Base-by-base conservation (phyloP, 257 asterid genomes). In the Jacaranda mimosifolia region DNA sequence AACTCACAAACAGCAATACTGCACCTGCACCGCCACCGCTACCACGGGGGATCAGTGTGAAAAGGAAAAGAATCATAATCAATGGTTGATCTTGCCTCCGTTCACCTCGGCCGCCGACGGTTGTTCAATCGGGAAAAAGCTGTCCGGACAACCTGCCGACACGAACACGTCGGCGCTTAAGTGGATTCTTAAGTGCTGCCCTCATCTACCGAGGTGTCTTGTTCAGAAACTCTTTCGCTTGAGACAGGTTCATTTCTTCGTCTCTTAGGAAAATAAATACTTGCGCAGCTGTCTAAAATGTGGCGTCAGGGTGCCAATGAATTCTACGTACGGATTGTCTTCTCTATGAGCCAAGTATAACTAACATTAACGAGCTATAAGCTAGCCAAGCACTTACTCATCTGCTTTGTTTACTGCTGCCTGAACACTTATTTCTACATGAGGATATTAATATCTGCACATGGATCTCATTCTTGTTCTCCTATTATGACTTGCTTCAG, bases 201-300 rank as follows among this genome's bases (percentile, higher is more conserved):
- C 99, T 49, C 86, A 93, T 76, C 84, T 93, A 65, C 98, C 95
- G 45, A 85, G 88, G 85, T 81, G 88, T 69, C 91, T 93, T n/a
- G 95, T 96, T 18, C 98, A 91, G 81, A 93, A 96, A 79, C 96
- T 96, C 77, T 93, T 96, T 65, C 96, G 98, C 63, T 75, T 89
- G 55, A 89, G 96, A 90, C 96, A 85, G 97, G 98, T 93, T 10
- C 58, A 58, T 19, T 75, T 72, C 72, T 52, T 14, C 10, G 63
- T 39, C 21, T 45, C 15, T 32, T 21, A n/a, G 45, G 51, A 19
- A 45, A 52, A 18, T 9, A 32, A 19, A 64, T 62, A 6, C 58
- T 60, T 7, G 55, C 40, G 2, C 45, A 62, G 10, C 58, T 58
- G 4, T 26, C 57, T 3, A 65, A 65, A 68, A 26, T n/a, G 39